Conservation (phyloP, 2,329 filamentous ascomycete genomes). For the Aspergillus pseudoterreus region DNA sequence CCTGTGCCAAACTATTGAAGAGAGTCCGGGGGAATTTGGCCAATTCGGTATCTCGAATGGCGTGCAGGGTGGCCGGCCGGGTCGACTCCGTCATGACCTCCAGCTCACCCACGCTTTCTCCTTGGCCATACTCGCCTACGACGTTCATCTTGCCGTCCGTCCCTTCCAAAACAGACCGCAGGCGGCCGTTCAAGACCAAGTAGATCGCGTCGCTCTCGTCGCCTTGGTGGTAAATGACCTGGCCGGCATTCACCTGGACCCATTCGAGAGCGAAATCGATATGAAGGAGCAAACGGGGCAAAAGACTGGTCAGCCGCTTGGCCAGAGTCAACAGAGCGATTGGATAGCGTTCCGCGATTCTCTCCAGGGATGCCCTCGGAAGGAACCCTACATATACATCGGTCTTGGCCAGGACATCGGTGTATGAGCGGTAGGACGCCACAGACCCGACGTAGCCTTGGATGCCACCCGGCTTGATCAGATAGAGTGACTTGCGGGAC, state of each 20-base stretch:
- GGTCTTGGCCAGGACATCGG: conserved; percentile 94
- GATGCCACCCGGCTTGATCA: conserved; percentile 91
- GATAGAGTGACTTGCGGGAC: conserved; percentile 69
- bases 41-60: conserved; percentile 92
- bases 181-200: conserved; percentile 88
- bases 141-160: conserved; percentile 79
- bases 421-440: conserved; percentile 92
- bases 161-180: conserved; percentile 78
- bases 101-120: conserved; percentile 93
- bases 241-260: conserved; percentile 92
- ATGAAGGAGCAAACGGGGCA: conserved; percentile 86
- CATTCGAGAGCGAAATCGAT: conserved; percentile 98
- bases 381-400: conserved; percentile 97
- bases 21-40: conserved; percentile 93
- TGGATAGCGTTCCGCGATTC: conserved; percentile 88
- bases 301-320: conserved; percentile 82
- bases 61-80: conserved; percentile 86
- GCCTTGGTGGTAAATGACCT: conserved; percentile 88
- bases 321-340: conserved; percentile 93
- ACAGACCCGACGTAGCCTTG: conserved; percentile 93
- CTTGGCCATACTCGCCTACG: conserved; percentile 89
- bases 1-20: conserved; percentile 95
- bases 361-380: conserved; percentile 77
- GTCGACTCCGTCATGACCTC: conserved; percentile 94
- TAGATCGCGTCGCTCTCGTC: conserved; percentile 99